Conservation (phyloP, 768 basidiomycete genomes). For the Phylloporus sp. region DNA sequence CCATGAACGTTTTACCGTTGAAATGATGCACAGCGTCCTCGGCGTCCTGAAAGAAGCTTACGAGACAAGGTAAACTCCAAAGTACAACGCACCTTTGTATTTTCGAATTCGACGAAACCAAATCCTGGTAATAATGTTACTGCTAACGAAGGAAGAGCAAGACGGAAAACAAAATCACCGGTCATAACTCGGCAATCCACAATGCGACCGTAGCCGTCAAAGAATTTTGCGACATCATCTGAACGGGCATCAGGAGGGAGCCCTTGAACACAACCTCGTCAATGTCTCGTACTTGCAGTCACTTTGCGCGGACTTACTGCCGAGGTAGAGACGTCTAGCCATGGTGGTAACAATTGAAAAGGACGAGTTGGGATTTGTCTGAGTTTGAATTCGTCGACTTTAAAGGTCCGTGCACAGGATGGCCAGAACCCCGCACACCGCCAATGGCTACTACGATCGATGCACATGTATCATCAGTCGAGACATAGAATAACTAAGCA, state of each 20-base stretch:
- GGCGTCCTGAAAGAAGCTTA: slow-evolving; percentile 61
- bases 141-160: slow-evolving; percentile 11
- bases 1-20: slow-evolving; percentile 88
- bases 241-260: slow-evolving; percentile 79
- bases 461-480: no score
- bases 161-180: slow-evolving; percentile 43
- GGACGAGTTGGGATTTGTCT: slow-evolving; percentile 22
- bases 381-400: slow-evolving; percentile 30
- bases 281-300: slow-evolving; percentile 4
- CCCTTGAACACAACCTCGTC: slow-evolving; percentile 32
- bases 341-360: slow-evolving; percentile 43
- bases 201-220: slow-evolving; percentile 85
- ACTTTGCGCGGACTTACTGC: slow-evolving; percentile 47
- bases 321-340: slow-evolving; percentile 83
- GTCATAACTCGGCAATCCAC: slow-evolving; percentile 94
- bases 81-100: slow-evolving; percentile 48
- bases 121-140: slow-evolving; percentile 59
- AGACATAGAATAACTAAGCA: slow-evolving; percentile 10
- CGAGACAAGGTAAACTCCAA: background rate
- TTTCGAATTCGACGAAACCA: slow-evolving; percentile 96
- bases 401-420: slow-evolving; percentile 29
- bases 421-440: slow-evolving; percentile 18
- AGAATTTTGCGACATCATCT: slow-evolving; percentile 82
- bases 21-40: slow-evolving; percentile 88
- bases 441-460: background rate